Evolutionary conservation across 2,329 filamentous ascomycete genomes (phyloP), one percentile per base, ranked within the genome.

Genomic region (Ophiostoma perfectum): DNA sequence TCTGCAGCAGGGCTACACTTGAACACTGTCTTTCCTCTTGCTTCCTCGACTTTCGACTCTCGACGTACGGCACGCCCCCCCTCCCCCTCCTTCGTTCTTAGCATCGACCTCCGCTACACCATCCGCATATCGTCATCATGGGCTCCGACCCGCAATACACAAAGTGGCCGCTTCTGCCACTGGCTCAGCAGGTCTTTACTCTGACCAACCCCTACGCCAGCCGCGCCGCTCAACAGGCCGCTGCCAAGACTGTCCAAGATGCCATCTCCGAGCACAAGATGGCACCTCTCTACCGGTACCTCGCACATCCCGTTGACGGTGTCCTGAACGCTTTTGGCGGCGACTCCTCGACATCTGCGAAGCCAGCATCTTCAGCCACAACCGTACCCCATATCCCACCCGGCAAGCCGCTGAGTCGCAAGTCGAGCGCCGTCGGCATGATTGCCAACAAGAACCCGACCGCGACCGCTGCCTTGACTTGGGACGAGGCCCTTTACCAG

Each of bases 401-500:
- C 4, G 75, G 77, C 78, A 88, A 85, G 78, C 82, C 86, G n/a
- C 78, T 83, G 67, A 84, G 85, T 77, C 84, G 89, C 78, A 90
- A 90, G 80, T 87, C 85, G 73, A 88, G 91, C 78, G 82, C 87
- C 69, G 88, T 87, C 60, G 90, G 89, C 76, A 87, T 96, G 84
- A 84, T 95, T 72, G 90, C 91, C 68, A 89, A 86, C 75, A 89
- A 87, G 79, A 86, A 86, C 75, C 81, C 87, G 42, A 83, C 86
- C 42, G 81, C 85, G 39, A 86, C 83, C 70, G 84, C 91, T 60
- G 88, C 86, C 73, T 82, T 98, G 68, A 86, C 92, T 0, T 99
- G 95, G 95, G 93, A 99, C 76, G 93, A 98, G 81, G 84, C 85
- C 38, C 81, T 97, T 70, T 98, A 97, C 77, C 86, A 91, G 75